phyloP scores from a whole-genome alignment of 345 rosid species.

The Gossypium thurberi region DNA sequence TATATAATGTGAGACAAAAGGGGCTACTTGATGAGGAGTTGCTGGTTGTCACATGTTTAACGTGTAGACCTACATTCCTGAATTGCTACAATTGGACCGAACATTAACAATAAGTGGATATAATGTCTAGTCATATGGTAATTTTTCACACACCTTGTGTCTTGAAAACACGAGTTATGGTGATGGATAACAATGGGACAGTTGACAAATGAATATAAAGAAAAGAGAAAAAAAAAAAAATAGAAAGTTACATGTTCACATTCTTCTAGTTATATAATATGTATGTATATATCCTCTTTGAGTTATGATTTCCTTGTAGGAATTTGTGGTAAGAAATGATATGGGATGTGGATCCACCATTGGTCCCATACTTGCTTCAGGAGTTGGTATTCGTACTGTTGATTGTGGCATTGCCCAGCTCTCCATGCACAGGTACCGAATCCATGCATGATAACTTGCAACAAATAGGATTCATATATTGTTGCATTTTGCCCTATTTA shows the following conservation, averaged over 20 bases:
- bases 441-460: not conserved
- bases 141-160: too few relatives aligned
- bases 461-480: constrained; percentile 1
- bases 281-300: not conserved
- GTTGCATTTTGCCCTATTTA: not conserved
- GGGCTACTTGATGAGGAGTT: not conserved
- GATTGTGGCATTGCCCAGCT: constrained; percentile 96
- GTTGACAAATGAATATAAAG: too few relatives aligned
- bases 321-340: constrained; percentile 92
- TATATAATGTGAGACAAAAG: not conserved
- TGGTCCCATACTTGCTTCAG: constrained; percentile 94
- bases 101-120: too few relatives aligned
- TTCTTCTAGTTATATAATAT: not conserved
- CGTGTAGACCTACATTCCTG: not conserved
- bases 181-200: too few relatives aligned
- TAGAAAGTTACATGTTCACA: not conserved
- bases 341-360: constrained; percentile 99
- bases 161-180: too few relatives aligned
- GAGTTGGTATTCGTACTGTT: constrained; percentile 83
- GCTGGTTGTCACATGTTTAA: not conserved
- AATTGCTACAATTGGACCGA: too few relatives aligned
- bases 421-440: constrained; percentile 80
- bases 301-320: constrained; percentile 34
- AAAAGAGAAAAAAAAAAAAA: not conserved
- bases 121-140: too few relatives aligned